Base-by-base conservation (phyloP, 345 rosid genomes). In the Populus davidiana region DNA sequence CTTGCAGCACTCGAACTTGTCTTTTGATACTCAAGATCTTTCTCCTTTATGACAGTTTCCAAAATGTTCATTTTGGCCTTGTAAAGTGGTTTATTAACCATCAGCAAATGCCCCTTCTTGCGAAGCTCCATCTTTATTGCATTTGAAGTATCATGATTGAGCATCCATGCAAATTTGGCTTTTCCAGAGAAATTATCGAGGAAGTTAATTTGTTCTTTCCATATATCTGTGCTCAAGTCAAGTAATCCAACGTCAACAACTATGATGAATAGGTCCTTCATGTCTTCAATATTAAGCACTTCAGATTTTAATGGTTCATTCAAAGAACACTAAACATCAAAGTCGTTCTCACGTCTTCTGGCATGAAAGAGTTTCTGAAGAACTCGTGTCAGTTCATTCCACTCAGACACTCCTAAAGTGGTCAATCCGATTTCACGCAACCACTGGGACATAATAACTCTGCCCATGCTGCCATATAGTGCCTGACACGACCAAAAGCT, bases 41-140 rank as follows among this genome's bases (percentile, higher is more conserved):
- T 83, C 78, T 89, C 94, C 78, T 89, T 91, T n/a, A 90, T 70
- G 20, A 87, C 90, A 69, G 91, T 86, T 52, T 90, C 94, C 80
- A 96, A 79, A 79, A 96, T 89, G 72, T 92, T 79, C 98, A 96
- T 96, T 72, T 96, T 96, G 6, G 93, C 88, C 83, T 90, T 96
- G 89, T 92, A 96, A 12, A 96, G 81, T 0, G 98, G 98, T 83
- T 91, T 96, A 77, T 90, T 92, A 64, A 91, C 87, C 92, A 93
- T 90, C 81, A 92, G 47, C 5, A 87, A 70, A 70, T 96, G 93
- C n/a, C 98, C 97, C 82, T 88, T 91, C 71, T 84, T 77, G 68
- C 94, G 87, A 38, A 96, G 93, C 81, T 96, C 98, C 78, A 86
- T 86, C 77, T 92, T 96, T 76, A 91, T 73, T 36, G 88, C 77